Evolutionary conservation across 768 basidiomycete genomes (phyloP).

Genomic region (Rhodotorula graminis): DNA sequence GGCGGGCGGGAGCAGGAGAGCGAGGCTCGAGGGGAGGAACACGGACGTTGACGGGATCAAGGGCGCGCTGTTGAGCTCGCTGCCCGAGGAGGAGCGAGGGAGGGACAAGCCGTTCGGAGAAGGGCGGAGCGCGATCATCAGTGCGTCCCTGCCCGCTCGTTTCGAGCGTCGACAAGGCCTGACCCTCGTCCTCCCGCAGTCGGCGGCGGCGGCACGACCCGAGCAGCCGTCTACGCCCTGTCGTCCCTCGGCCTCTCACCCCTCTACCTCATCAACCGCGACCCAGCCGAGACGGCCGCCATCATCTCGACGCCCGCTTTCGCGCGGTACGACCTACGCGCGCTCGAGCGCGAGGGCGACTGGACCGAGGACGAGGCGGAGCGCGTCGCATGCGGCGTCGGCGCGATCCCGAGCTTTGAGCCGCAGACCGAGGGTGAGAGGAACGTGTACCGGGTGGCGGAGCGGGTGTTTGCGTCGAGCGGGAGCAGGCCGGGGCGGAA

Average conservation of each 20-base stretch:
- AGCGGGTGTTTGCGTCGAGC: slow-evolving; percentile 13
- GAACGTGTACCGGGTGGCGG: slow-evolving; percentile 26
- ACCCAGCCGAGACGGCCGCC: slow-evolving; percentile 18
- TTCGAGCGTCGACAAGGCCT: no score
- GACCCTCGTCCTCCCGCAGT: not conserved
- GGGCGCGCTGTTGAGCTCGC: slow-evolving; percentile 10
- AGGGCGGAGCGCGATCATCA: slow-evolving; percentile 24
- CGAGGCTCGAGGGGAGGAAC: slow-evolving; percentile 37
- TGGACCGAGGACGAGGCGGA: slow-evolving; percentile 14
- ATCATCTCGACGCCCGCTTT: slow-evolving; percentile 20
- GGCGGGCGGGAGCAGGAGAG: not conserved
- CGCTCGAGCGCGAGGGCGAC: slow-evolving; percentile 13
- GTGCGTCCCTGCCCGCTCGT: not conserved
- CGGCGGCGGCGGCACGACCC: slow-evolving; percentile 42
- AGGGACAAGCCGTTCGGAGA: slow-evolving; percentile 8
- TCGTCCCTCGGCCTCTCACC: slow-evolving; percentile 28
- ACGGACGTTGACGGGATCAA: slow-evolving; percentile 36
- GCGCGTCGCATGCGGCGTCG: slow-evolving; percentile 10
- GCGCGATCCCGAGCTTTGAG: slow-evolving; percentile 32
- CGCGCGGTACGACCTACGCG: slow-evolving; percentile 20
- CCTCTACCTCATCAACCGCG: slow-evolving; percentile 39
- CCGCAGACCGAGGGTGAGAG: slow-evolving; percentile 31
- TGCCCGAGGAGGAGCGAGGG: not conserved
- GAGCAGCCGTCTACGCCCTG: slow-evolving; percentile 40
- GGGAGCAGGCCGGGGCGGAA: not conserved